Evolutionary conservation across 2,329 filamentous ascomycete species (phyloP).

Genomic region (Trichoderma asperellum): DNA sequence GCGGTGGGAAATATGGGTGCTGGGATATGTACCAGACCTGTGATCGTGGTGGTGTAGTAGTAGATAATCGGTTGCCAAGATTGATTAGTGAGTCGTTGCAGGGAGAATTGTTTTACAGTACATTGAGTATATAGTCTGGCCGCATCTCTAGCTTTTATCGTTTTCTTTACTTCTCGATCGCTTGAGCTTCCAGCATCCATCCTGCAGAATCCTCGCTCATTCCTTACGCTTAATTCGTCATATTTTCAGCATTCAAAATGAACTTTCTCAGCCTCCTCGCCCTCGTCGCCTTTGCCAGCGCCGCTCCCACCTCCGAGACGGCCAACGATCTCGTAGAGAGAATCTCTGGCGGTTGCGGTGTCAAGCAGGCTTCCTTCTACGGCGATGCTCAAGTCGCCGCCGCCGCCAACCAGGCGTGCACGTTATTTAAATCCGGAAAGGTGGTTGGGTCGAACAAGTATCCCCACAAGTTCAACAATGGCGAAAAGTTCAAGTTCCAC

Average conservation of each 20-base stretch:
- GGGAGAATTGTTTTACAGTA: not conserved
- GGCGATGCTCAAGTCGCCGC: conserved; percentile 36
- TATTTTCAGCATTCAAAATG: conserved; percentile 32
- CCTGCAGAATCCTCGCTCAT: not conserved
- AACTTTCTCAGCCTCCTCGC: conserved; percentile 37
- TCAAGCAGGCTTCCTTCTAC: conserved; percentile 35
- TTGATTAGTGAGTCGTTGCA: not conserved
- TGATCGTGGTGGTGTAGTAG: not conserved
- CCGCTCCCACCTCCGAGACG: conserved; percentile 35
- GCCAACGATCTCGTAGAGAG: not conserved
- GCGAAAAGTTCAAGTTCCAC: conserved; percentile 43
- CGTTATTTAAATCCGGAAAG: conserved; percentile 25
- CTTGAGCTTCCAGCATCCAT: not conserved
- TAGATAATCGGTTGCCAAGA: not conserved
- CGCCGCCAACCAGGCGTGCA: conserved; percentile 38
- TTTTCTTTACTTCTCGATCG: not conserved
- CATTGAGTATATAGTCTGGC: not conserved
- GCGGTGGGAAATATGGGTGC: not conserved
- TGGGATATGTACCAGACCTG: not conserved
- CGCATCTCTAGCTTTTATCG: not conserved
- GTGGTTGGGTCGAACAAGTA: conserved; percentile 39
- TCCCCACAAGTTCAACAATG: conserved; percentile 46
- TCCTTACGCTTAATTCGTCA: not conserved
- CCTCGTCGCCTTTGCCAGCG: conserved; percentile 37
- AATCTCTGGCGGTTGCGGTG: conserved; percentile 36